phyloP scores from a whole-genome alignment of 2,329 filamentous ascomycete species.

The Cryphonectria parasitica region DNA sequence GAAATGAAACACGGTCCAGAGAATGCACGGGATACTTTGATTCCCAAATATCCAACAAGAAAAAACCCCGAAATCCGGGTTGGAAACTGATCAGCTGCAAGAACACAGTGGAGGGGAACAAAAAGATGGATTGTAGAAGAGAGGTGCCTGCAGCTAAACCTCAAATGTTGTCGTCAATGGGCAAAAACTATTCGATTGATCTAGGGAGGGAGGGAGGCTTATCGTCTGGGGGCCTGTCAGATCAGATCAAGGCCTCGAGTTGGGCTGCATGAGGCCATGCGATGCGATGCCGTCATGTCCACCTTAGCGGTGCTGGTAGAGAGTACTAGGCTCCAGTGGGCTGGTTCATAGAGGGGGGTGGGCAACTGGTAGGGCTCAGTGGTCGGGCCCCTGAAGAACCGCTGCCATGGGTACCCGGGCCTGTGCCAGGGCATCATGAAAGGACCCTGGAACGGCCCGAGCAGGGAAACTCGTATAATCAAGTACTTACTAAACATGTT shows the following conservation, averaged over 20 bases:
- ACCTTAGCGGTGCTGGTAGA: background rate
- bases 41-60: background rate
- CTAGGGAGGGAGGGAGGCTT: background rate
- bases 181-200: background rate
- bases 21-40: background rate
- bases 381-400: background rate
- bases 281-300: constrained; percentile 1
- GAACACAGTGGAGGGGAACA: background rate
- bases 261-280: constrained; percentile 5
- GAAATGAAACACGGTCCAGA: constrained; percentile 9
- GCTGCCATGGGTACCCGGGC: background rate
- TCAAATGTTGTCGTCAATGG: constrained; percentile 1
- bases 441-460: background rate
- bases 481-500: no score
- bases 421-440: background rate
- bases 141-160: background rate
- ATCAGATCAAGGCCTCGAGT: constrained; percentile 4
- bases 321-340: background rate
- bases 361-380: background rate
- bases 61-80: background rate
- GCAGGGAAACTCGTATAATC: background rate
- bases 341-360: background rate
- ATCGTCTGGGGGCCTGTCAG: background rate
- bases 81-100: background rate
- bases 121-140: background rate